Evolutionary conservation across 768 basidiomycete genomes (phyloP), one percentile per base, ranked within the genome.

Genomic region (Boletus subcaerulescens): DNA sequence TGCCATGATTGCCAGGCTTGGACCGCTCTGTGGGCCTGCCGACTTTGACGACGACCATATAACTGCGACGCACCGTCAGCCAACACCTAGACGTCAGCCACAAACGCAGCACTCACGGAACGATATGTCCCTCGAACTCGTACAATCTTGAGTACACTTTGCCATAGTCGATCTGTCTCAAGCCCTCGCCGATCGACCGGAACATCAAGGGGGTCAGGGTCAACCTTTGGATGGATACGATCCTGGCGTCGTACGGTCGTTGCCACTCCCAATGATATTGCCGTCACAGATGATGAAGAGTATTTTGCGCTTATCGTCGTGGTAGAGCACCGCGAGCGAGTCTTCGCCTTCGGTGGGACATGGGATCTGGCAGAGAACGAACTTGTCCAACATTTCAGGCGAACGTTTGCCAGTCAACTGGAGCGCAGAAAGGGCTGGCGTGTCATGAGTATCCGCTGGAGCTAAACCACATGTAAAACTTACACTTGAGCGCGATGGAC

Each of bases 341-440:
- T 96, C 94, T 65, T 98, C 94, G 59, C 93, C 91, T 77, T 98
- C 94, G 3, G 94, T 97, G 63, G 96, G 97, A 70, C 94, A 96
- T 9, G 93, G 93, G 1, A 95, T 86, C 65, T 95, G 92, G 20
- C 20, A 24, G 24, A 24, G 4, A 24, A 24, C 3, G 24, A 24
- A 24, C 24, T 24, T 24, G 24, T 24, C 24, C 24, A 24, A 24
- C 3, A 24, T 24, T 24, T 24, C 24, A 24, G 24, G 24, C 24
- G 3, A 24, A 24, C 3, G 24, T 24, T 24, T 24, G 24, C 24
- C 24, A 24, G 24, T 24, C 24, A 24, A 24, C 24, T 24, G 24
- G 3, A 24, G 24, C 24, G 4, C 24, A 24, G 24, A 24, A 24
- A n/a, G n/a, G n/a, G n/a, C n/a, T n/a, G n/a, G n/a, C n/a, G n/a